Conservation (phyloP, 2,329 filamentous ascomycete species). For the Xylariales sp. region DNA sequence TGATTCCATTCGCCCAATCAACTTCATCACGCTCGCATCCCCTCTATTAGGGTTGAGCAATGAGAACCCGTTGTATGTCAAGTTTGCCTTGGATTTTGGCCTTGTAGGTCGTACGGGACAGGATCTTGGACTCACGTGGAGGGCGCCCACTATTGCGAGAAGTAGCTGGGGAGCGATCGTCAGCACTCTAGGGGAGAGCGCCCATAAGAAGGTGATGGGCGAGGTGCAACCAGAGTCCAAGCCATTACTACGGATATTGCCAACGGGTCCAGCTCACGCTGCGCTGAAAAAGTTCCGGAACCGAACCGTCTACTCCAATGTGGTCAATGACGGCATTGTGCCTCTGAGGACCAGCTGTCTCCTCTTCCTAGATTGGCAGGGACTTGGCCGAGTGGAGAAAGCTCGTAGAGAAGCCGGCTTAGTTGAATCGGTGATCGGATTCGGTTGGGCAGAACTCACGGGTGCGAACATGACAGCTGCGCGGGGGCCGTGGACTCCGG, state of each 20-base stretch:
- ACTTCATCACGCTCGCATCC: slow-evolving; percentile 84
- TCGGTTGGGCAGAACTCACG: slow-evolving; percentile 92
- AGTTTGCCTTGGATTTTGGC: slow-evolving; percentile 93
- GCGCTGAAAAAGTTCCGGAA: slow-evolving; percentile 86
- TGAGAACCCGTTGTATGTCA: slow-evolving; percentile 95
- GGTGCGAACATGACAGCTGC: slow-evolving; percentile 54
- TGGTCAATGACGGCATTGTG: slow-evolving; percentile 96
- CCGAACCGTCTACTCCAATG: slow-evolving; percentile 90
- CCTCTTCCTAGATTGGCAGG: slow-evolving; percentile 96
- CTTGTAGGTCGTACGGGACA: slow-evolving; percentile 94
- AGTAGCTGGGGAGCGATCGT: slow-evolving; percentile 89
- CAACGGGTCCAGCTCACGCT: slow-evolving; percentile 84
- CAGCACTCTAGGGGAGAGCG: slow-evolving; percentile 69
- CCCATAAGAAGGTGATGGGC: slow-evolving; percentile 54
- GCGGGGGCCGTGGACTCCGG: slow-evolving; percentile 37
- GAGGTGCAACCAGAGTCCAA: slow-evolving; percentile 75
- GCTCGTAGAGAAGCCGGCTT: slow-evolving; percentile 86
- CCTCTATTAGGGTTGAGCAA: slow-evolving; percentile 91
- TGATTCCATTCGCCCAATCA: slow-evolving; percentile 76
- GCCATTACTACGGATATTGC: slow-evolving; percentile 80
- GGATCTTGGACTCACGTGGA: slow-evolving; percentile 92
- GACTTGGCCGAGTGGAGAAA: slow-evolving; percentile 88
- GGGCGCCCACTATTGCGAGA: slow-evolving; percentile 77
- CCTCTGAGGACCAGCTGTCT: slow-evolving; percentile 91
- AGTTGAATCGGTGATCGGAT: slow-evolving; percentile 87